Percentiles rank a stretch among this genome's conserved stretches.
Evolutionary conservation across 768 basidiomycete genomes (phyloP).

Genomic region (Leccinellum albellum): DNA sequence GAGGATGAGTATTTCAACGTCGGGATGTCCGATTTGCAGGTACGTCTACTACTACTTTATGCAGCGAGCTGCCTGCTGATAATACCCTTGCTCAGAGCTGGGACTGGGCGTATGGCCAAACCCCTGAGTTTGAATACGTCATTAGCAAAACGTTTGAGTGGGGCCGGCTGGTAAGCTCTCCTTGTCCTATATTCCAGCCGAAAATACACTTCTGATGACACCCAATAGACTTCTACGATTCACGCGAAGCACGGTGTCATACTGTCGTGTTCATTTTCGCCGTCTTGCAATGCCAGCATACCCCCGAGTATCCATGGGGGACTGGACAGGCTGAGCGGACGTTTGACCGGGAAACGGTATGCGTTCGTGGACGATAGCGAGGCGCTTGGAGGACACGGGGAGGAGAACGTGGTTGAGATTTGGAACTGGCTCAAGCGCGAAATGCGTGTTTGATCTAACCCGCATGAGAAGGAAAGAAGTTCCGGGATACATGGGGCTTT

Average conservation of each 20-base stretch:
- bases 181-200: constrained; percentile 9
- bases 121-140: constrained; percentile 84
- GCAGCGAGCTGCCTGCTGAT: neutral
- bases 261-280: constrained; percentile 14
- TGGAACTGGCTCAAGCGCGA: constrained; percentile 24
- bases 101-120: constrained; percentile 92
- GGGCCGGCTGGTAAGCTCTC: constrained; percentile 43
- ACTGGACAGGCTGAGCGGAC: constrained; percentile 12
- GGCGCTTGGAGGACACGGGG: neutral
- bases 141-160: constrained; percentile 43
- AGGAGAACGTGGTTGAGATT: constrained; percentile 16
- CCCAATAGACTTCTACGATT: constrained; percentile 42
- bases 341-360: constrained; percentile 37
- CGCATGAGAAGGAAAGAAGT: no score
- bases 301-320: neutral
- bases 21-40: constrained; percentile 73
- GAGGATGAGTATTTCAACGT: constrained; percentile 57
- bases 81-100: constrained; percentile 57
- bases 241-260: constrained; percentile 62
- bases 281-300: neutral
- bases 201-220: neutral
- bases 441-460: constrained; percentile 8
- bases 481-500: no score
- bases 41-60: constrained; percentile 29
- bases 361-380: constrained; percentile 33